Evolutionary conservation across 108 stramenopile genomes (phyloP).

Genomic region (Seminavis robusta): DNA sequence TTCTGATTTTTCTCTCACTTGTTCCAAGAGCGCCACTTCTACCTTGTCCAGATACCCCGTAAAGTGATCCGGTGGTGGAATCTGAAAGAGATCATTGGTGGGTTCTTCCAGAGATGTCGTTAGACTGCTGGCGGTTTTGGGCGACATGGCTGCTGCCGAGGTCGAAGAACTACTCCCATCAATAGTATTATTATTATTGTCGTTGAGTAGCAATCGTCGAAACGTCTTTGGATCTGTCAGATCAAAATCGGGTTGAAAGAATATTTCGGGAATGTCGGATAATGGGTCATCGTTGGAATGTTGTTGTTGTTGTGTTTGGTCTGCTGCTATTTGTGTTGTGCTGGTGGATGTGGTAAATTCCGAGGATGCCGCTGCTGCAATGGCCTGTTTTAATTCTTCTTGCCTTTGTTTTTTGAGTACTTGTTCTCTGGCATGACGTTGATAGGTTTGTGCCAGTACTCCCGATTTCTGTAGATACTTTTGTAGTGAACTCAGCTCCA

Average conservation of each 20-base stretch:
- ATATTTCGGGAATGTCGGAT: conserved; percentile 56
- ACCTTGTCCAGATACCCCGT: conserved; percentile 70
- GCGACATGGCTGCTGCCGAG: conserved; percentile 9
- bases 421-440: background rate
- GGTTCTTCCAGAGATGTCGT: conserved; percentile 2
- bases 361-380: background rate
- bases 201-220: conserved; percentile 54
- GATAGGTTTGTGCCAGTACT: conserved; percentile 32
- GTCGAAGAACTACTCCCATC: conserved; percentile 27
- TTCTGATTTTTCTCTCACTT: conserved; percentile 68
- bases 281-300: conserved; percentile 10
- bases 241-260: conserved; percentile 72
- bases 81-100: conserved; percentile 4
- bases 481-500: conserved; percentile 24
- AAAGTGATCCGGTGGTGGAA: conserved; percentile 50
- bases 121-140: background rate
- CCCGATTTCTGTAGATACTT: conserved; percentile 37
- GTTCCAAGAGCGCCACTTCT: conserved; percentile 74
- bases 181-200: conserved; percentile 24
- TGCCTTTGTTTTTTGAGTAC: background rate
- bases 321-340: conserved; percentile 1
- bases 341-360: background rate
- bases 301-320: conserved; percentile 2
- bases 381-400: background rate
- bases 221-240: conserved; percentile 79